Base-by-base conservation (phyloP, 441 rosid species). In the Jatropha podagrica region DNA sequence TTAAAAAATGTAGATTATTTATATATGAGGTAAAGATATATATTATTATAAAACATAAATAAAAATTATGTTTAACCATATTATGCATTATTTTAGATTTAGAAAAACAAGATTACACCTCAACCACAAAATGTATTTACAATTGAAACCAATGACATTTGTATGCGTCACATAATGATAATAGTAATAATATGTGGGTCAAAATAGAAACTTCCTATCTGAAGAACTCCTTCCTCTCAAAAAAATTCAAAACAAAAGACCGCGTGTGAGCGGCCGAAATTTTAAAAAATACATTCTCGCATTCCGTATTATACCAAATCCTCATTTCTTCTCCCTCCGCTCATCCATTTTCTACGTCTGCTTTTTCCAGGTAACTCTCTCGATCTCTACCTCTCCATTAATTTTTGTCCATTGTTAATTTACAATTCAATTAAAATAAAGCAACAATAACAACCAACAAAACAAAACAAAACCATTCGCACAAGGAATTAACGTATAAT, bases 231-330 rank as follows among this genome's bases (percentile, higher is more conserved):
- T 6, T 3, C 7, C 9, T 8, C 7, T 11, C 15, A 4, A 46
- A 63, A 62, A 20, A 46, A 8, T 38, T 61, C 52, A 14, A 70
- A 69, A 23, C 7, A 56, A 20, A 65, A 0, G 14, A 64, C 61
- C 80, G 76, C 42, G 76, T 65, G 52, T 38, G 18, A 72, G 72
- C 56, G 51, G 69, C 66, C 72, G 17, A 68, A 64, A 15, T 62
- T 46, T 52, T 38, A 6, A 26, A 60, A 37, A 46, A 75, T 59
- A 55, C 32, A 1, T 68, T 40, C 75, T 51, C 64, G 66, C 15
- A 54, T 73, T 37, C 52, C 61, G 71, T 37, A 51, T 51, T 32
- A 32, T 65, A 67, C 27, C 66, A 13, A 37, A 6, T 12, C 5
- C 17, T 55, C 67, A 26, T 64, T 68, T 32, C 52, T 32, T n/a